A percentile compares a stretch with the other conserved stretches of the same genome.
Evolutionary conservation across 768 basidiomycete genomes (phyloP).

Genomic region (Pisolithus marmoratus): DNA sequence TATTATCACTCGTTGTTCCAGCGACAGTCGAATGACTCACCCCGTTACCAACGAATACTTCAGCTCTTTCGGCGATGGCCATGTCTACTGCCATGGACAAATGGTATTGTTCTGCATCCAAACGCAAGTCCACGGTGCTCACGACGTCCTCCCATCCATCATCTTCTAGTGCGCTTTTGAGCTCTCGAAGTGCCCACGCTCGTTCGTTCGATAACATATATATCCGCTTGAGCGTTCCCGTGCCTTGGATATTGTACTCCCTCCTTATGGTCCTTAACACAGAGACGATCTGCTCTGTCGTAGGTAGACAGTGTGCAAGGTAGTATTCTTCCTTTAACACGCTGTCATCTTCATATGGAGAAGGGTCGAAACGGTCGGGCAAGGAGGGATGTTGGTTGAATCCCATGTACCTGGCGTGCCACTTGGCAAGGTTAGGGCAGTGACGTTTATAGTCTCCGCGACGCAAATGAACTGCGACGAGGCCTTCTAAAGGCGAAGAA

Average conservation of each 20-base stretch:
- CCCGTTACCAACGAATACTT: constrained; percentile 59
- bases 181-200: constrained; percentile 36
- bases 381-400: constrained; percentile 38
- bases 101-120: constrained; percentile 42
- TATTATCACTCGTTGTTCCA: too few species aligned
- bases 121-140: constrained; percentile 34
- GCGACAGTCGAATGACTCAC: constrained; percentile 30
- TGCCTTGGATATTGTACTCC: constrained; percentile 17
- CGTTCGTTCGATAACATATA: constrained; percentile 50
- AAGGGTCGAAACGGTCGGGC: constrained; percentile 34
- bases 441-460: constrained; percentile 53
- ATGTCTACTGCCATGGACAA: constrained; percentile 55
- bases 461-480: constrained; percentile 49
- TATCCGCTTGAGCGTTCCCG: constrained; percentile 27
- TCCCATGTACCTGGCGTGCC: constrained; percentile 40
- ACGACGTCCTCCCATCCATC: constrained; percentile 50
- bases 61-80: constrained; percentile 51
- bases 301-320: constrained; percentile 40
- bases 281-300: constrained; percentile 35
- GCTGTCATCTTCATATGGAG: constrained; percentile 7
- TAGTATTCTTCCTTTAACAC: constrained; percentile 28
- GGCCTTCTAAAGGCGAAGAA: constrained; percentile 29
- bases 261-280: constrained; percentile 31
- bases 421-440: constrained; percentile 41
- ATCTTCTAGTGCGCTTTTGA: constrained; percentile 30